phyloP scores from a whole-genome alignment of 1,139 yeast genomes.

The Kodamaea suecica region DNA sequence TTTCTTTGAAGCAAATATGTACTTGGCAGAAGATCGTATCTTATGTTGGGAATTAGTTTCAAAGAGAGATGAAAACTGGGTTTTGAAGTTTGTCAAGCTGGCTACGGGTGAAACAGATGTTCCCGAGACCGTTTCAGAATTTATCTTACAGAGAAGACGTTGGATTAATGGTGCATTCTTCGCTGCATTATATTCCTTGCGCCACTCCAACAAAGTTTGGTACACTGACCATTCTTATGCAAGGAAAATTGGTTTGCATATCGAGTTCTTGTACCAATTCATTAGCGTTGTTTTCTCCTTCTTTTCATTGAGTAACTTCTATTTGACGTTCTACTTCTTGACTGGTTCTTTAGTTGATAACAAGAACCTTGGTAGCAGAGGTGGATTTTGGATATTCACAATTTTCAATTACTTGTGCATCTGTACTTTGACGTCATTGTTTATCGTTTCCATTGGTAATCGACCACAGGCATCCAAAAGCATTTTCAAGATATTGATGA shows the following conservation, averaged over 20 bases:
- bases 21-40: conserved; percentile 94
- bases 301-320: conserved; percentile 87
- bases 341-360: conserved; percentile 75
- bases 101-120: conserved; percentile 98
- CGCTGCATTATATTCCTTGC: conserved; percentile 86
- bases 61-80: conserved; percentile 84
- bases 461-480: conserved; percentile 85
- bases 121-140: conserved; percentile 87
- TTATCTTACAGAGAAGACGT: conserved; percentile 91
- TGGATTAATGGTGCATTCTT: conserved; percentile 98
- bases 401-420: conserved; percentile 80
- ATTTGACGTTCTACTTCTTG: conserved; percentile 84
- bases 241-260: conserved; percentile 74
- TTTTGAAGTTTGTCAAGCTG: conserved; percentile 83
- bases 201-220: conserved; percentile 81
- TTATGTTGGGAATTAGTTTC: conserved; percentile 97
- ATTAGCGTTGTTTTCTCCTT: conserved; percentile 75
- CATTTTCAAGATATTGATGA: conserved; percentile 68
- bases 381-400: conserved; percentile 78
- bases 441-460: conserved; percentile 91
- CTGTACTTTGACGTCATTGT: conserved; percentile 77
- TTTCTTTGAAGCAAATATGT: conserved; percentile 95
- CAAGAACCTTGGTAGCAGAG: conserved; percentile 55
- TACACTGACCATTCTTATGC: conserved; percentile 73
- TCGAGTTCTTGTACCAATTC: conserved; percentile 83